Conservation (phyloP, 805 yeast species). For the Yarrowia sp. region DNA sequence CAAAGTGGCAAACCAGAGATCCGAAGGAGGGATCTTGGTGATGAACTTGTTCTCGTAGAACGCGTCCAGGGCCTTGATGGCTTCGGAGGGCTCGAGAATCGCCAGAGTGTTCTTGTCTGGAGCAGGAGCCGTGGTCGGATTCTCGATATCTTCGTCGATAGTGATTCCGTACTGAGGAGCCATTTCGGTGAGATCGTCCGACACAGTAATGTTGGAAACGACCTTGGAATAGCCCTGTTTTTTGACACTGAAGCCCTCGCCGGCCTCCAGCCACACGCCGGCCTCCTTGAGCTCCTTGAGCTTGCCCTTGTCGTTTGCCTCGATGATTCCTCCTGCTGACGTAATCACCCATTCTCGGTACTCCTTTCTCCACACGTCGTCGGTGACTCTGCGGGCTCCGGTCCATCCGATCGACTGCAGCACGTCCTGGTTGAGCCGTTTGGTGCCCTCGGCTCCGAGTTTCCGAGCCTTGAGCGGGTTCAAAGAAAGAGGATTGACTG, state of each 20-base stretch:
- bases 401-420: conserved; percentile 83
- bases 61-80: conserved; percentile 21
- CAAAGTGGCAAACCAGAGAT: conserved; percentile 33
- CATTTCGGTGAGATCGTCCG: conserved; percentile 34
- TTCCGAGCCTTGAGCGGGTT: conserved; percentile 49
- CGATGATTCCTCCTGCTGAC: conserved; percentile 69
- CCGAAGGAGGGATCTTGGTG: conserved; percentile 26
- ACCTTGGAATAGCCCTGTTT: conserved; percentile 16
- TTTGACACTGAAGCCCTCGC: conserved; percentile 20
- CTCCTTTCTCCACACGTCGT: conserved; percentile 71
- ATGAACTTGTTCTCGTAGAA: conserved; percentile 26
- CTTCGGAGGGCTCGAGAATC: conserved; percentile 15
- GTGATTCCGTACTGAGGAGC: conserved; percentile 36
- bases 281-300: conserved; percentile 53
- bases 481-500: conserved; percentile 75
- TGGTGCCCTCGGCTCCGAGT: conserved; percentile 48
- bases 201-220: conserved; percentile 15
- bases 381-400: conserved; percentile 78
- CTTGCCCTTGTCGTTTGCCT: conserved; percentile 76
- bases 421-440: conserved; percentile 54
- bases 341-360: conserved; percentile 70
- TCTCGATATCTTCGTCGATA: conserved; percentile 8
- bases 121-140: conserved; percentile 13
- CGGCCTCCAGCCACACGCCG: conserved; percentile 28
- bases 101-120: conserved; percentile 17